These are phyloP conservation scores for Elaeagnus macrophylla DNA, from an alignment of 306 rosid genomes.

Conservation along the genomic window DNA sequence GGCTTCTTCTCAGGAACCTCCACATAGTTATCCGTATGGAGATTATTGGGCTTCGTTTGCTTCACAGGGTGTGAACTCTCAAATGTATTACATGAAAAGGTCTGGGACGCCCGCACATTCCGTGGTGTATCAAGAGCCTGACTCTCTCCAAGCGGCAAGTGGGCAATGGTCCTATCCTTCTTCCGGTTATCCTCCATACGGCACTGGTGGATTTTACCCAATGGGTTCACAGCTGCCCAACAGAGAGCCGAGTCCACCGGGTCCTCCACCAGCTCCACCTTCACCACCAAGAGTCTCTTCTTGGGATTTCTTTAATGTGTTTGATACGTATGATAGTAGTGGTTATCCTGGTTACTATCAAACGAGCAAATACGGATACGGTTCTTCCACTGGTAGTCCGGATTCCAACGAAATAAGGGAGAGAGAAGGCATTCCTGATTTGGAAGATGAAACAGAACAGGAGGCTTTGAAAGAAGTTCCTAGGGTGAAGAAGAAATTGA, in stretches of 20 bases:
- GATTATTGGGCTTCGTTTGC: neutral
- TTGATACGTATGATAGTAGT: conserved; percentile 46
- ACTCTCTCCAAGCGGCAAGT: conserved; percentile 26
- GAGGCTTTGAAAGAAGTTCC: conserved; percentile 37
- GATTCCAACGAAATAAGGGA: conserved; percentile 92
- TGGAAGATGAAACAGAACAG: conserved; percentile 85
- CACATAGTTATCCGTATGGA: conserved; percentile 15
- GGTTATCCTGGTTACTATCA: conserved; percentile 38
- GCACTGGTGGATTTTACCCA: conserved; percentile 43
- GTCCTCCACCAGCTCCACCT: conserved; percentile 70
- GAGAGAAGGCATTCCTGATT: conserved; percentile 93
- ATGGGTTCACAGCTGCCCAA: conserved; percentile 35
- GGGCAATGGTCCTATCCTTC: conserved; percentile 40
- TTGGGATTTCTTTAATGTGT: conserved; percentile 81
- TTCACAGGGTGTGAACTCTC: neutral
- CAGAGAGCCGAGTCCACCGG: conserved; percentile 29
- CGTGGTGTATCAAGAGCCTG: conserved; percentile 43
- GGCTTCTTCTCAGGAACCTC: neutral
- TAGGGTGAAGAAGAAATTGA: conserved; percentile 38
- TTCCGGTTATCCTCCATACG: conserved; percentile 27
- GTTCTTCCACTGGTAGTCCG: conserved; percentile 67
- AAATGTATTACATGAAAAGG: conserved; percentile 53
- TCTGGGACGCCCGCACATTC: conserved; percentile 48
- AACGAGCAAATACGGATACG: conserved; percentile 31
- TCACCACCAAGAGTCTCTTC: conserved; percentile 70